Evolutionary conservation across 1,139 yeast genomes (phyloP), one percentile per base, ranked within the genome.

Genomic region (Protomyces arabidopsidicola): DNA sequence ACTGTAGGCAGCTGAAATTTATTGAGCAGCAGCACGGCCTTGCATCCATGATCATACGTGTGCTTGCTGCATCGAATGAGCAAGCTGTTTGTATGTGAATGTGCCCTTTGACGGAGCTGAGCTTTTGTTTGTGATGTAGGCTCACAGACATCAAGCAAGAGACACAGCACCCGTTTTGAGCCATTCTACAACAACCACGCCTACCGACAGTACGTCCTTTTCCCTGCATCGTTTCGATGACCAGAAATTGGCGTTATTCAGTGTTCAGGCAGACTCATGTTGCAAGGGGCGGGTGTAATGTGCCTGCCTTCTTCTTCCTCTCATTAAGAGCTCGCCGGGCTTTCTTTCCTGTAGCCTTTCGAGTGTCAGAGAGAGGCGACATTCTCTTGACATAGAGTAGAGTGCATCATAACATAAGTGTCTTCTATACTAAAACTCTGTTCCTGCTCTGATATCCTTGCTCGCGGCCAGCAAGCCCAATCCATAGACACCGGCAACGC

Each of bases 401-500:
- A 5, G 16, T 36, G 12, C 38, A n/a, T 36, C 16, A 36, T 36
- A 36, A n/a, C n/a, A 24, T 5, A 27, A 8, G 31, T 27, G 8
- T 27, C 31, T 5, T n/a, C 42, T 14, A n/a, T 1, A 36, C 52
- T 42, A 58, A 22, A 58, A 58, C 35, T 58, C 62, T 8, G 62
- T 58, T 5, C 62, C 62, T 9, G 48, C 16, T 10, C 56, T 48
- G 12, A 27, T 38, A 14, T 58, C 62, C 22, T 42, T 50, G 22
- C 45, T 22, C 8, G 55, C 52, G 6, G 62, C 54, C 27, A 58
- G 42, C 12, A 53, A 27, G 10, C 65, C 65, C 38, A 63, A 60
- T 2, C 60, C 31, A 57, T 64, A 63, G 12, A 61, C 60, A 18
- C 65, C 60, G 8, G 31, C 48, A 2, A 63, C 53, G 14, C 60